Evolutionary conservation across 116 monocot species (phyloP), one percentile per base, ranked within the genome.

Genomic region (Phalaenopsis hybrid): DNA sequence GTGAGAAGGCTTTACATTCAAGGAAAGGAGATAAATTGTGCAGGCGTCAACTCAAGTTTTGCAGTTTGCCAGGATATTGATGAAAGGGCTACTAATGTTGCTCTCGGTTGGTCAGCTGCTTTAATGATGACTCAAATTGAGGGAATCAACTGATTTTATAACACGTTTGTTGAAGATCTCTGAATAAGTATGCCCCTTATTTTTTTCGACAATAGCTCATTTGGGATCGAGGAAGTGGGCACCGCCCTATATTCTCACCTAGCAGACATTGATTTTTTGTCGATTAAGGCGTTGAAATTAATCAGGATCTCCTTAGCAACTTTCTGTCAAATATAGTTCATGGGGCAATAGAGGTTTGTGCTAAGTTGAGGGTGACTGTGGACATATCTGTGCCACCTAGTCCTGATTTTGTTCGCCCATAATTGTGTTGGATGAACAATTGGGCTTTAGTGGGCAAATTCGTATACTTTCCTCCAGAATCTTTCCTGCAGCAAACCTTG

Each of bases 1-100:
- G 99, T 99, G 16, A 88, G 93, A 77, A 95, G 99, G 78, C 88
- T 99, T 10, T 99, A 99, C 89, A 89, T 99, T 75, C 95, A 99
- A 79, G 95, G 99, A 15, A 99, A 99, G 84, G 95, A 99, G 76
- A 81, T 95, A 11, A 99, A 95, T 91, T 95, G 95, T 59, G 95
- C 99, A 44, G 95, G 95, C 46, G 95, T 99, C 15, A 99, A 99
- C 83, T 90, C 95, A 63, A 95, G 99, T 82, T 99, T 99, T 92
- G 99, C 89, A 48, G 93, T 95, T 74, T 91, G 95, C 68, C 99
- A 93, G 95, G 95, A 99, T 85, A 87, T 95, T 82, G 92, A 99
- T 88, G 92, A 92, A 25, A 89, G 91, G 63, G 99, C 95, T 74
- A 91, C 93, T 55, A 86, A 95, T 86, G 99, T 99, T 77, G 95